A percentile compares a stretch with the other conserved stretches of the same genome.
Conservation (phyloP, 1,284 basidiomycete genomes). For the Ceratobasidium sp. region DNA sequence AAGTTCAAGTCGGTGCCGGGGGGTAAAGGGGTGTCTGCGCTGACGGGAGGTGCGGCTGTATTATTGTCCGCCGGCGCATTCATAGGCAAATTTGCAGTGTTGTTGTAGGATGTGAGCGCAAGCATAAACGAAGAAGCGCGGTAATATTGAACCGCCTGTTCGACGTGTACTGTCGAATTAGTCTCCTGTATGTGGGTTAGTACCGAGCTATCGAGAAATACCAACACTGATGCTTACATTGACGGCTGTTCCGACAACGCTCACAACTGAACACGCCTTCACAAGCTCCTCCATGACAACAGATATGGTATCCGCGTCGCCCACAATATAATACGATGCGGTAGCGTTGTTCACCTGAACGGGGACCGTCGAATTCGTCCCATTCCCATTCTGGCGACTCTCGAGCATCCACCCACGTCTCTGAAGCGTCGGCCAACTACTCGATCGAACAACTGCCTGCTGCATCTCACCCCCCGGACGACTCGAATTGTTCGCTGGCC, state of each 20-base stretch:
- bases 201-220: background rate
- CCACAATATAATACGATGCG: conserved; percentile 52
- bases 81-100: conserved; percentile 50
- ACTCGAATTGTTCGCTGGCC: conserved; percentile 45
- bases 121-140: conserved; percentile 54
- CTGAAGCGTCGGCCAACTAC: conserved; percentile 40
- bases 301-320: conserved; percentile 51
- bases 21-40: conserved; percentile 42
- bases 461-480: conserved; percentile 51
- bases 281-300: conserved; percentile 51
- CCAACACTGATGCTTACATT: conserved; percentile 15
- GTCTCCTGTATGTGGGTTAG: conserved; percentile 1
- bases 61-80: conserved; percentile 46
- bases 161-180: conserved; percentile 48
- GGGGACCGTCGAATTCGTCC: conserved; percentile 44
- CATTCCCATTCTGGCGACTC: background rate
- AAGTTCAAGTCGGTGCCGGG: conserved; percentile 41
- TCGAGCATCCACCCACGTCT: no score
- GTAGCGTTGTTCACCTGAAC: conserved; percentile 47
- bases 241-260: conserved; percentile 43
- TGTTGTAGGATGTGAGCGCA: conserved; percentile 52
- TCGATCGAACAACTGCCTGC: conserved; percentile 42
- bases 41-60: conserved; percentile 21
- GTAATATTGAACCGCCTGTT: conserved; percentile 55
- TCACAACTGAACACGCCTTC: conserved; percentile 50